Evolutionary conservation across 2,329 filamentous ascomycete genomes (phyloP), one percentile per base, ranked within the genome.

Genomic region (Arthrobotrys iridis): DNA sequence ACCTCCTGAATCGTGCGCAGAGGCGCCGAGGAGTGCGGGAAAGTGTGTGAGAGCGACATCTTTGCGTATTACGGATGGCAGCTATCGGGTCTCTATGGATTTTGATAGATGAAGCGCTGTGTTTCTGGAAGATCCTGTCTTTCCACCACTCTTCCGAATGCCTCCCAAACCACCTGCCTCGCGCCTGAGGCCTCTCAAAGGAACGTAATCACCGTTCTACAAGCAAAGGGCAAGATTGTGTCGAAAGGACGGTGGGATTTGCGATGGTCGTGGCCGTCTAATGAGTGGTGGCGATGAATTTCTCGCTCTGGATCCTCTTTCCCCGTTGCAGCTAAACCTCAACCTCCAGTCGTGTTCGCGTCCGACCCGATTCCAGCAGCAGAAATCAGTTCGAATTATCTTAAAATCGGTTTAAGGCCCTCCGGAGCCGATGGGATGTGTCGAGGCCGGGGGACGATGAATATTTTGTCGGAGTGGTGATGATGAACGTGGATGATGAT

Each of bases 1-100:
- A 99, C 97, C 87, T 99, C 96, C 87, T 97, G 91, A 81, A 99
- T 93, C 79, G 91, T 96, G 87, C 95, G 94, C 88, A 98, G 88
- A 83, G 93, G 93, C 88, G 92, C 93, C 88, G 91, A 93, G 83
- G 92, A 97, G 84, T 93, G 92, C 81, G 91, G 87, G 82, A 97
- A 97, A 82, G 90, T 90, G 79, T 94, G 90, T 85, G 96, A 96
- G 58, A 80, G 70, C 85, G 94, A 88, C 95, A 99, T 97, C 81
- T 81, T 92, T 84, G 82, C 82, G 81, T 33, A 58, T 24, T 30
- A 58, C 11, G 6, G 20, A 52, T 45, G 43, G 20, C 22, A 24
- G 37, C 22, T n/a, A 43, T 66, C 50, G 43, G 35, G 37, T 33
- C 40, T 57, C 6, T 28, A 48, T 60, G 26, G 20, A 35, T 40